These are phyloP conservation scores for Cymbopogon flexuosus DNA, from an alignment of 202 grass and related monocot species.

Conservation along the genomic window DNA sequence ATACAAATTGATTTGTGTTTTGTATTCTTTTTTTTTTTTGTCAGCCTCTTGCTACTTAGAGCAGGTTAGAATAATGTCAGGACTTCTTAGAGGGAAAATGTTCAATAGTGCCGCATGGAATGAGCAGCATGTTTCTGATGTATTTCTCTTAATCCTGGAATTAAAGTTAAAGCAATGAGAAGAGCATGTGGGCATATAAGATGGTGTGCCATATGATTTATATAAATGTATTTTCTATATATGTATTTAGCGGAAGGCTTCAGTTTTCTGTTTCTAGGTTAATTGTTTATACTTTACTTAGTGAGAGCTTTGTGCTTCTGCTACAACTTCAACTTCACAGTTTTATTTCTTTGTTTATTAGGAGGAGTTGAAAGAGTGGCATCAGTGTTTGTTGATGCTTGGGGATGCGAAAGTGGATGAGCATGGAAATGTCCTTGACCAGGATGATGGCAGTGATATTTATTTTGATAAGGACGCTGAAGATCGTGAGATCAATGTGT, in stretches of 20 bases:
- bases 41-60: not conserved
- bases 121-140: not conserved
- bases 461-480: slow-evolving; percentile 95
- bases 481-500: slow-evolving; percentile 88
- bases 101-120: not conserved
- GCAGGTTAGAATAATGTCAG: not conserved
- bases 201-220: not conserved
- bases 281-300: not conserved
- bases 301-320: not conserved
- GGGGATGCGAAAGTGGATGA: slow-evolving; percentile 95
- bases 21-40: not conserved
- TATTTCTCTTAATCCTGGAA: not conserved
- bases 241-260: not conserved
- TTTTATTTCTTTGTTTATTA: slow-evolving; percentile 35
- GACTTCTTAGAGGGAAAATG: not conserved
- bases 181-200: not conserved
- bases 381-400: slow-evolving; percentile 93
- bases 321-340: not conserved
- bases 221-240: not conserved
- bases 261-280: not conserved
- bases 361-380: slow-evolving; percentile 98
- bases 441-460: slow-evolving; percentile 69
- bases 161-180: not conserved
- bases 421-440: slow-evolving; percentile 67
- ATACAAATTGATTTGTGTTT: not conserved